These are phyloP conservation scores for Tetrapisispora namnaoensis DNA, from an alignment of 805 yeast genomes.

Conservation along the genomic window DNA sequence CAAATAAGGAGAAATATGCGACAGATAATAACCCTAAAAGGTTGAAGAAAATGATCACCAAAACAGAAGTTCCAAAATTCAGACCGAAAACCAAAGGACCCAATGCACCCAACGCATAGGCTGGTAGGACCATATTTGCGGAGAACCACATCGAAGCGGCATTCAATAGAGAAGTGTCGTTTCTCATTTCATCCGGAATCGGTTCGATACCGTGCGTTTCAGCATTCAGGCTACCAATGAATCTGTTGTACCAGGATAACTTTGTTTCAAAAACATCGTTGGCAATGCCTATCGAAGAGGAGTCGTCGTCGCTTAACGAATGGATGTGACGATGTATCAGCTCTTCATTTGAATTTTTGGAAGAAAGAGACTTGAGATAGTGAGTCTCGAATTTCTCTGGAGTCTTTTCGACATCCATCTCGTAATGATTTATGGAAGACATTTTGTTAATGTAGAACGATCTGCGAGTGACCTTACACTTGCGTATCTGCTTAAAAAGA, in stretches of 20 bases:
- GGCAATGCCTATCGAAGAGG: not conserved
- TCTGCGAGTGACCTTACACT: too few species aligned
- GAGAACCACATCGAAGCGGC: conserved; percentile 89
- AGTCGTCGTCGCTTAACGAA: not conserved
- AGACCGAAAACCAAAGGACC: conserved; percentile 57
- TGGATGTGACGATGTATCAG: conserved; percentile 1
- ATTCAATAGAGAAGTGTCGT: conserved; percentile 51
- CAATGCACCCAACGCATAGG: conserved; percentile 67
- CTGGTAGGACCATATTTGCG: conserved; percentile 79
- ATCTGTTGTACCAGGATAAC: conserved; percentile 16
- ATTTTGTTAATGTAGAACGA: not conserved
- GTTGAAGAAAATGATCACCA: conserved; percentile 63
- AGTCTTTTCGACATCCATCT: not conserved
- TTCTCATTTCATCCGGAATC: conserved; percentile 69
- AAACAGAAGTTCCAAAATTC: conserved; percentile 62
- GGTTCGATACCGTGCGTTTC: conserved; percentile 75
- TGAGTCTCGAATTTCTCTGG: not conserved
- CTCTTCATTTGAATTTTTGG: conserved; percentile 2
- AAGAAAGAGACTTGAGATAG: not conserved
- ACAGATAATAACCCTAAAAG: conserved; percentile 68
- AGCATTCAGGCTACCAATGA: conserved; percentile 28
- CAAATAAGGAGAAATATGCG: conserved; percentile 74
- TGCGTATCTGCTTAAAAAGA: too few species aligned
- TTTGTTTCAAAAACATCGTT: conserved; percentile 8
- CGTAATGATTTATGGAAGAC: conserved; percentile 1